Conservation (phyloP, 495 filamentous ascomycete genomes). For the Penicillium roqueforti region DNA sequence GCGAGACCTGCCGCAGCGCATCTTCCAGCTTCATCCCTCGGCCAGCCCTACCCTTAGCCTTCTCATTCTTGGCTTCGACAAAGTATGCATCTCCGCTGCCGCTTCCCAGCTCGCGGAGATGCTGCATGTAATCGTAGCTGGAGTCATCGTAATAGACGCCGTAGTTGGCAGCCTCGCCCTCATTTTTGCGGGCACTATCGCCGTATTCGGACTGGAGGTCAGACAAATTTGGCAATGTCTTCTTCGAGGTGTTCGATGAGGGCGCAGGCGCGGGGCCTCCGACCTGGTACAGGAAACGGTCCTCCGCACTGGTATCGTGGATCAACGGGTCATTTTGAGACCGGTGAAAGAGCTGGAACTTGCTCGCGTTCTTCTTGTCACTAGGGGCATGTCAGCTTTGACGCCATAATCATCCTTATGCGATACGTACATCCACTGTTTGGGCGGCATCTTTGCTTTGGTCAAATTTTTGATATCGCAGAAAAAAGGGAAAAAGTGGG, state of each 20-base stretch:
- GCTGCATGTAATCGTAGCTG: slow-evolving; percentile 98
- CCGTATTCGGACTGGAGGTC: slow-evolving; percentile 80
- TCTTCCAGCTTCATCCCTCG: slow-evolving; percentile 79
- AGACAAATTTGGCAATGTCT: slow-evolving; percentile 45
- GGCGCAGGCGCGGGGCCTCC: slow-evolving; percentile 33
- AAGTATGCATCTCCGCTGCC: slow-evolving; percentile 62
- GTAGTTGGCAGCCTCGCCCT: slow-evolving; percentile 92
- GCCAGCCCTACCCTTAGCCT: slow-evolving; percentile 59
- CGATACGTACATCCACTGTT: slow-evolving; percentile 79
- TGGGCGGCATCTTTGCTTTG: slow-evolving; percentile 60
- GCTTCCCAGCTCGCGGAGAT: slow-evolving; percentile 79
- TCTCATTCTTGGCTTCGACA: slow-evolving; percentile 61
- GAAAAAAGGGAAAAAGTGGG: slow-evolving; percentile 35
- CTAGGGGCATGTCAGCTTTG: slow-evolving; percentile 40
- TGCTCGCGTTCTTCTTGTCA: slow-evolving; percentile 89
- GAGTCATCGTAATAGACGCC: slow-evolving; percentile 88
- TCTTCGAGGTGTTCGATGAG: slow-evolving; percentile 34
- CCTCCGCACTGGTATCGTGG: slow-evolving; percentile 75
- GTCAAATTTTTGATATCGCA: slow-evolving; percentile 9
- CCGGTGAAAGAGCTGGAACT: slow-evolving; percentile 90
- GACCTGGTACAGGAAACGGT: slow-evolving; percentile 68
- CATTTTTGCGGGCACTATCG: slow-evolving; percentile 65
- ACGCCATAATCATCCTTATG: neutral
- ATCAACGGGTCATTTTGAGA: slow-evolving; percentile 96
- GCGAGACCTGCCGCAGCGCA: slow-evolving; percentile 62